Evolutionary conservation across 305 asterid genomes (phyloP).

Genomic region (Fraxinus floribunda): DNA sequence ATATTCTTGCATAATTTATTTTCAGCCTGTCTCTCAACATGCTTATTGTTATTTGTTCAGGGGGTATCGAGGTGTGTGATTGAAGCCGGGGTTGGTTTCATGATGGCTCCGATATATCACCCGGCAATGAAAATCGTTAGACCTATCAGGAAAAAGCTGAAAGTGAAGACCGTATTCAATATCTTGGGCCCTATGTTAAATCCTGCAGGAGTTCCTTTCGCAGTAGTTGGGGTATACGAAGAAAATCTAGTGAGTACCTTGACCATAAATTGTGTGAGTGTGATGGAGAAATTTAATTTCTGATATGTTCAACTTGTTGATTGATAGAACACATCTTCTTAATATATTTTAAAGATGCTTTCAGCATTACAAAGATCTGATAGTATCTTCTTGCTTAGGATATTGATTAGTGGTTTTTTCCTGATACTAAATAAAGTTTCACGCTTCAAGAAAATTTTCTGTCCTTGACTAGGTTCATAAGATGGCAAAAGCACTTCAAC

Average conservation of each 20-base stretch:
- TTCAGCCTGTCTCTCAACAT: background rate
- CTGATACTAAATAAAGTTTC: background rate
- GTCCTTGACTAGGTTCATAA: conserved; percentile 39
- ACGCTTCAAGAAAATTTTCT: background rate
- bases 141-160: conserved; percentile 58
- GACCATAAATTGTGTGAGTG: background rate
- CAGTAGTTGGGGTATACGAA: conserved; percentile 57
- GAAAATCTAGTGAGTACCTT: conserved; percentile 38
- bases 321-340: background rate
- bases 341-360: background rate
- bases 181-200: conserved; percentile 54
- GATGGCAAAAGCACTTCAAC: conserved; percentile 61
- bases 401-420: background rate
- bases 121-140: conserved; percentile 62
- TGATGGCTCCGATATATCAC: conserved; percentile 61
- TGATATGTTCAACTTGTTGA: background rate
- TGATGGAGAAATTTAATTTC: background rate
- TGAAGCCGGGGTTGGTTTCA: conserved; percentile 58
- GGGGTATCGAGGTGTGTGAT: conserved; percentile 49
- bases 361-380: background rate
- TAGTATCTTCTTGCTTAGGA: background rate
- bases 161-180: conserved; percentile 54
- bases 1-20: background rate
- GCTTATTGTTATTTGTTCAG: conserved; percentile 24
- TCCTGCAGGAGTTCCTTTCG: conserved; percentile 53